Base-by-base conservation (phyloP, 768 basidiomycete species). In the Suillus decipiens region DNA sequence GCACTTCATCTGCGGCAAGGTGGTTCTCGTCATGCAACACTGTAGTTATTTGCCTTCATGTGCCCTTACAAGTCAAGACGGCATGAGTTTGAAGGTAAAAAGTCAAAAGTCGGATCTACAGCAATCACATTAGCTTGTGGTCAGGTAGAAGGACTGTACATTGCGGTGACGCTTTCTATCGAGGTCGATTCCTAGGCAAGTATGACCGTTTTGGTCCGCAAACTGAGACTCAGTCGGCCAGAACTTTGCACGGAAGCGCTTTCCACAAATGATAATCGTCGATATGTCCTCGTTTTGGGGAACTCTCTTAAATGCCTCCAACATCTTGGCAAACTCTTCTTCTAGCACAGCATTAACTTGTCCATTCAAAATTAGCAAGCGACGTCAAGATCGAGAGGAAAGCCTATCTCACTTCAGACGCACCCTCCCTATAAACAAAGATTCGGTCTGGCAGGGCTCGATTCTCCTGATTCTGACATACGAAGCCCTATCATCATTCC, bases 251-350 rank as follows among this genome's bases (percentile, higher is more conserved):
- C 80, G 78, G 64, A 79, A 79, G 3, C 89, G 84, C 72, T 94
- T 94, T 71, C 92, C 92, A 68, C 93, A 94, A 45, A 94, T 87
- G 63, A 90, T 75, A 68, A 94, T 90, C 2, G 89, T 86, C 42
- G 94, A 69, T 92, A 93, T 0, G 79, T 68, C 10, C 73, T 74
- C 39, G 77, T 76, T 11, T 80, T 7, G 77, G 2, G 73, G 84
- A 22, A 75, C 70, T 47, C 65, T 55, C 70, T 80, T 75, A 74
- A 90, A 92, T 0, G 91, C 86, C 5, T 83, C 79, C 0, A 82
- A 66, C 2, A 93, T 85, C 68, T 84, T 79, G 0, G 85, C 84
- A 3, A 92, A 75, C 67, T 94, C 92, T 22, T 86, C 75, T 1
- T 73, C 56, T 28, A 90, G 65, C 2, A 92, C 87, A 3, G 74